A percentile compares a stretch with the other conserved stretches of the same genome.
These are phyloP conservation scores for Salix suchowensis DNA, from an alignment of 345 rosid genomes.

Conservation along the genomic window DNA sequence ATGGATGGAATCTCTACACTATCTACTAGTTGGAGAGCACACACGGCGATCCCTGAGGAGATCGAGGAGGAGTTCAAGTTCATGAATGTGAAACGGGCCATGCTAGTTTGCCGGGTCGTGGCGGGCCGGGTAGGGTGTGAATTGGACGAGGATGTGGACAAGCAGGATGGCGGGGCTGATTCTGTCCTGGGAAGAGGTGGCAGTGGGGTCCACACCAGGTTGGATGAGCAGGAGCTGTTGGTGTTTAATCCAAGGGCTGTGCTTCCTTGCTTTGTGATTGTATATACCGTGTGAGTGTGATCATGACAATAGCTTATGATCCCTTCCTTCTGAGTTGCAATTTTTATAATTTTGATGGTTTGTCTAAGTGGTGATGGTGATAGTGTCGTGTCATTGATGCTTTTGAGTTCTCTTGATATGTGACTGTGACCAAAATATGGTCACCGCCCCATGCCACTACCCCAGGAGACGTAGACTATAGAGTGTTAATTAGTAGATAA, in stretches of 20 bases:
- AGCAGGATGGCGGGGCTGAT: constrained; percentile 64
- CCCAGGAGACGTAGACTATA: background rate
- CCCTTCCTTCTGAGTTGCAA: background rate
- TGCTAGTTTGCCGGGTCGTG: constrained; percentile 81
- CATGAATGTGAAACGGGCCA: constrained; percentile 91
- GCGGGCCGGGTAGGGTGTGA: constrained; percentile 84
- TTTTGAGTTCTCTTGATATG: background rate
- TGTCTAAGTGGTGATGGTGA: background rate
- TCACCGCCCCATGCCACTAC: background rate
- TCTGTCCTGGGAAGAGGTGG: constrained; percentile 63
- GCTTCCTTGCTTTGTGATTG: constrained; percentile 94
- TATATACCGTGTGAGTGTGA: constrained; percentile 46
- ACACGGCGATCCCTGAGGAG: constrained; percentile 76
- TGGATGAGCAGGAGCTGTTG: constrained; percentile 76
- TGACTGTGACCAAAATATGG: background rate
- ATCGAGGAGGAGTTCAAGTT: constrained; percentile 79
- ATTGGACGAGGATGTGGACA: constrained; percentile 37
- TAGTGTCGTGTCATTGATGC: background rate
- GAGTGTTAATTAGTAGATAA: background rate
- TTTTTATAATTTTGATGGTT: background rate
- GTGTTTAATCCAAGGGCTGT: constrained; percentile 98
- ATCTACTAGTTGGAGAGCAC: constrained; percentile 78
- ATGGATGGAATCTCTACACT: constrained; percentile 79
- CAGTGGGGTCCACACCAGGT: constrained; percentile 37
- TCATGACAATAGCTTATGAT: background rate